Evolutionary conservation across 331 rosid genomes (phyloP).

Genomic region (Pyracantha coccinea): DNA sequence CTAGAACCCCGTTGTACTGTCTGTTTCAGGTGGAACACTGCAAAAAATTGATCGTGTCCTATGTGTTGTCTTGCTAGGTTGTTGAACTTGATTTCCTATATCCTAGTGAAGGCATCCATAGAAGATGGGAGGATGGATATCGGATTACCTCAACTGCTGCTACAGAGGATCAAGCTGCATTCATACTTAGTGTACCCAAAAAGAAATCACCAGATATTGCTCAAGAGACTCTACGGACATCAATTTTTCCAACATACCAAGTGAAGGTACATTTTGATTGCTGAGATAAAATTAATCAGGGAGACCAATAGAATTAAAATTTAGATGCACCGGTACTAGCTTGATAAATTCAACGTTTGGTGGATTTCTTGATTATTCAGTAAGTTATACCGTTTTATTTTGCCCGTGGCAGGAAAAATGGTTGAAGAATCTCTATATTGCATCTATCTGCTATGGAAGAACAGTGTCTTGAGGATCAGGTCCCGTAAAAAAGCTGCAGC

Average conservation of each 20-base stretch:
- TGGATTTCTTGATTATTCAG: too few species aligned
- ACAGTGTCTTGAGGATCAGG: conserved; percentile 27
- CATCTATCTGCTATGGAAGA: conserved; percentile 35
- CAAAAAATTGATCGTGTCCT: neutral
- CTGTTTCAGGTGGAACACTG: neutral
- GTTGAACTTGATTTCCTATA: conserved; percentile 40
- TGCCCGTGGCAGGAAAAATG: conserved; percentile 33
- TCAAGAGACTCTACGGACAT: conserved; percentile 37
- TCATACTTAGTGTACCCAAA: conserved; percentile 38
- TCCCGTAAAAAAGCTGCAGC: neutral
- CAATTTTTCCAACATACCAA: conserved; percentile 31
- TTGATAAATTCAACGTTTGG: too few species aligned
- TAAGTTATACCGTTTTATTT: neutral
- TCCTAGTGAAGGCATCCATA: conserved; percentile 45
- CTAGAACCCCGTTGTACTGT: neutral
- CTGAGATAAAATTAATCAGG: neutral
- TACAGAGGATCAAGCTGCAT: conserved; percentile 42
- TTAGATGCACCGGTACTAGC: neutral
- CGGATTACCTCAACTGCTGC: conserved; percentile 43
- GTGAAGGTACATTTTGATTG: conserved; percentile 26
- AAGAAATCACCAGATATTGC: conserved; percentile 31
- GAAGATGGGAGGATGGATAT: conserved; percentile 40
- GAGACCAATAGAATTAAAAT: neutral
- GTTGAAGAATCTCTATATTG: conserved; percentile 34
- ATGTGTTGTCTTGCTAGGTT: conserved; percentile 18